A percentile compares a stretch with the other conserved stretches of the same genome.
Evolutionary conservation across 2,329 filamentous ascomycete genomes (phyloP).

Genomic region (Mycocentrospora acerina): DNA sequence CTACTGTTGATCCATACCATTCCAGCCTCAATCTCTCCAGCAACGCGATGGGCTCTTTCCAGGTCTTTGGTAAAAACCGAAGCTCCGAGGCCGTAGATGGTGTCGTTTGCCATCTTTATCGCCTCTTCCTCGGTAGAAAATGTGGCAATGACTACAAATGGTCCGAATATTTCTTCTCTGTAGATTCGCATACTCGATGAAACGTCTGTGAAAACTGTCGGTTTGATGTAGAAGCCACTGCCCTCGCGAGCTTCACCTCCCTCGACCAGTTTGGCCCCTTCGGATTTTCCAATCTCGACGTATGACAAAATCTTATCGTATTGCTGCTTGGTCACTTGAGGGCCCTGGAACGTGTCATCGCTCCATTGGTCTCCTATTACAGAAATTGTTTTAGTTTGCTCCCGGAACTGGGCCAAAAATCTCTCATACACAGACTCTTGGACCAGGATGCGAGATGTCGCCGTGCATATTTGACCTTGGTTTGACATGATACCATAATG

Average conservation of each 20-base stretch:
- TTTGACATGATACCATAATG: slow-evolving; percentile 59
- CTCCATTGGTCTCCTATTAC: slow-evolving; percentile 42
- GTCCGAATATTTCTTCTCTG: slow-evolving; percentile 9
- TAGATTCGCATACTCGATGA: slow-evolving; percentile 8
- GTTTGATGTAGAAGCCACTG: slow-evolving; percentile 38
- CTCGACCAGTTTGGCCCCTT: slow-evolving; percentile 51
- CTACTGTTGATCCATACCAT: slow-evolving; percentile 55
- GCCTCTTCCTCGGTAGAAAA: slow-evolving; percentile 11
- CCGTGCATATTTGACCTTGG: slow-evolving; percentile 59
- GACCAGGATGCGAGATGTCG: slow-evolving; percentile 56
- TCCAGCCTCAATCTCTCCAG: slow-evolving; percentile 49
- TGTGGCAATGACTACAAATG: slow-evolving; percentile 7
- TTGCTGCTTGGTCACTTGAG: slow-evolving; percentile 49
- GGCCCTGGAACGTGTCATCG: slow-evolving; percentile 46
- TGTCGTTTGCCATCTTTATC: slow-evolving; percentile 8
- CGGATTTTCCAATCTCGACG: slow-evolving; percentile 46
- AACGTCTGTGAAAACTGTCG: slow-evolving; percentile 37
- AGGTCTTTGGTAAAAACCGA: slow-evolving; percentile 55
- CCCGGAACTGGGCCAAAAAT: slow-evolving; percentile 57
- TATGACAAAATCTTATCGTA: slow-evolving; percentile 48
- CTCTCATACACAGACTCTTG: slow-evolving; percentile 58
- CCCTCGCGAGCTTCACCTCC: slow-evolving; percentile 48
- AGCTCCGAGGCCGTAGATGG: slow-evolving; percentile 46
- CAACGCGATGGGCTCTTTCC: slow-evolving; percentile 41
- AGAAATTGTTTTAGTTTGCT: slow-evolving; percentile 38